phyloP scores from a whole-genome alignment of 2,329 filamentous ascomycete genomes.

The Ophioceras dolichostomum region DNA sequence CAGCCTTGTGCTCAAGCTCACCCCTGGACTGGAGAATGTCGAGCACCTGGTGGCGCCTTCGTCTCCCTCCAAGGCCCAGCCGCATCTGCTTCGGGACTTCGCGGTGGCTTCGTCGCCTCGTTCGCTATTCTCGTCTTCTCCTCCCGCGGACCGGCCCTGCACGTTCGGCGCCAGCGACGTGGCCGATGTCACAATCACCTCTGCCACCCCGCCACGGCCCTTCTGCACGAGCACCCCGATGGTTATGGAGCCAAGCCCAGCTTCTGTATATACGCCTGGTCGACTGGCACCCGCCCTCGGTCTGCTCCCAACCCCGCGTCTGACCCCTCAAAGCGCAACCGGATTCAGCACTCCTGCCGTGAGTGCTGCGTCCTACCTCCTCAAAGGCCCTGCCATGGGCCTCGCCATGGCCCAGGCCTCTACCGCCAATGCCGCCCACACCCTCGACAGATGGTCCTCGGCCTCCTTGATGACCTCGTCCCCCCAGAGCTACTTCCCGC shows the following conservation, averaged over 20 bases:
- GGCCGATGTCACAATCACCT: conserved; percentile 19
- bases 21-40: conserved; percentile 45
- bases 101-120: conserved; percentile 25
- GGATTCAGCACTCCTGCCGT: conserved; percentile 49
- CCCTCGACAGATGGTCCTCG: conserved; percentile 35
- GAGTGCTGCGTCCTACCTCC: conserved; percentile 37
- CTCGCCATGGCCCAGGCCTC: conserved; percentile 45
- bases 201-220: too few relatives aligned
- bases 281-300: conserved; percentile 40
- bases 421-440: conserved; percentile 24
- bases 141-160: conserved; percentile 21
- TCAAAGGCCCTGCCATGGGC: conserved; percentile 45
- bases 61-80: conserved; percentile 10
- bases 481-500: conserved; percentile 34
- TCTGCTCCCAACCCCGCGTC: conserved; percentile 44
- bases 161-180: conserved; percentile 23
- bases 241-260: conserved; percentile 36
- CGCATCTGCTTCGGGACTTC: conserved; percentile 17
- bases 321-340: conserved; percentile 42
- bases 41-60: conserved; percentile 34
- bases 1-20: conserved; percentile 41
- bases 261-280: conserved; percentile 28
- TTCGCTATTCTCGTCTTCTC: conserved; percentile 28
- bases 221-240: conserved; percentile 20
- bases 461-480: conserved; percentile 37